Evolutionary conservation across 345 rosid genomes (phyloP).

Genomic region (Hibiscus tridactylites): DNA sequence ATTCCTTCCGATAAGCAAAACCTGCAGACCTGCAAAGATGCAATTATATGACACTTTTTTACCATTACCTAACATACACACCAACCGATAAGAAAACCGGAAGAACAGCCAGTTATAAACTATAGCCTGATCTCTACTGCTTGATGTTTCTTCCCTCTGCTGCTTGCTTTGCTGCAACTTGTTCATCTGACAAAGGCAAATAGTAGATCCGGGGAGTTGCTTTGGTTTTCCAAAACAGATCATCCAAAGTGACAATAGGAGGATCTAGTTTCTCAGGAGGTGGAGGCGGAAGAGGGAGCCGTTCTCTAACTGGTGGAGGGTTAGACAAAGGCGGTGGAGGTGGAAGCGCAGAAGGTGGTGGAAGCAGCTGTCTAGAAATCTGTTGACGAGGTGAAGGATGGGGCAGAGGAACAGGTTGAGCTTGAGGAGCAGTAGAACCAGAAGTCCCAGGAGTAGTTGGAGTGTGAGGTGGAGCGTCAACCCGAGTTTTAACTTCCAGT

Average conservation of each 20-base stretch:
- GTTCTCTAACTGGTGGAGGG: slow-evolving; percentile 41
- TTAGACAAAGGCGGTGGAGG: slow-evolving; percentile 53
- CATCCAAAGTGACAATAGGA: slow-evolving; percentile 90
- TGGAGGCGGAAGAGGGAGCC: slow-evolving; percentile 50
- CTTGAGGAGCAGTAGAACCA: slow-evolving; percentile 15
- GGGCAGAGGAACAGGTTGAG: slow-evolving; percentile 32
- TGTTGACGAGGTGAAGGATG: slow-evolving; percentile 47
- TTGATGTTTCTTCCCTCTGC: slow-evolving; percentile 26
- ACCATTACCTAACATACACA: slow-evolving; percentile 23
- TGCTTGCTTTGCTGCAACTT: slow-evolving; percentile 70
- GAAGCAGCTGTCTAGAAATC: slow-evolving; percentile 50
- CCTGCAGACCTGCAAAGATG: slow-evolving; percentile 24
- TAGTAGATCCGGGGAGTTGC: slow-evolving; percentile 91
- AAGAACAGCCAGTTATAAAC: slow-evolving; percentile 16
- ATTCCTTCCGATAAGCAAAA: slow-evolving; percentile 24
- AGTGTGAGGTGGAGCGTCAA: slow-evolving; percentile 52
- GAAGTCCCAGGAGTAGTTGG: slow-evolving; percentile 30
- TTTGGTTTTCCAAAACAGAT: slow-evolving; percentile 84
- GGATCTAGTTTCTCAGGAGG: slow-evolving; percentile 69
- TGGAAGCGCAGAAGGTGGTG: slow-evolving; percentile 46
- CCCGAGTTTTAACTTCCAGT: slow-evolving; percentile 54
- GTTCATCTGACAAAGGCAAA: slow-evolving; percentile 81
- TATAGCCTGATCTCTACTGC: slow-evolving; percentile 34
- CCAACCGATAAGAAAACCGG: slow-evolving; percentile 13
- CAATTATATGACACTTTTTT: slow-evolving; percentile 30